phyloP scores from a whole-genome alignment of 768 basidiomycete genomes.

The Kondoa malvinella region DNA sequence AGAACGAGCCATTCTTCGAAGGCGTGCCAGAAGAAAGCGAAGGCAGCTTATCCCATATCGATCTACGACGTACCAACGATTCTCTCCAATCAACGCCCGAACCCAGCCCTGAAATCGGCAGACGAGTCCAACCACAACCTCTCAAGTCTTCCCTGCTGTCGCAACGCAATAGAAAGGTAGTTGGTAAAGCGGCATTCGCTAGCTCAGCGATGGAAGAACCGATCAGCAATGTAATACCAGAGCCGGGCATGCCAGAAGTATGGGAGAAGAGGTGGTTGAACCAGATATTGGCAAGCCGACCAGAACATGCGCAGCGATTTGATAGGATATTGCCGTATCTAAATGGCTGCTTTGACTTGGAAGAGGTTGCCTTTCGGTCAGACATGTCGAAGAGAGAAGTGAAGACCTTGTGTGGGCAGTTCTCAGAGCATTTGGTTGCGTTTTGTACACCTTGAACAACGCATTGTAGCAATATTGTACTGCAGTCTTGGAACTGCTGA shows the following conservation, averaged over 20 bases:
- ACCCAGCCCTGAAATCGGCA: background rate
- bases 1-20: background rate
- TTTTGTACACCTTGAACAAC: conserved; percentile 13
- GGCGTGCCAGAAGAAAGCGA: background rate
- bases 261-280: conserved; percentile 5
- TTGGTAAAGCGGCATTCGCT: background rate
- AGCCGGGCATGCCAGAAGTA: conserved; percentile 2
- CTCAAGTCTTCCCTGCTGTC: background rate
- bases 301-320: background rate
- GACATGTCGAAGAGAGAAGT: conserved; percentile 70
- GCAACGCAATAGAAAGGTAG: background rate
- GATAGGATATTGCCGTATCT: conserved; percentile 70
- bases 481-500: too few relatives aligned
- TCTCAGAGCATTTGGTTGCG: conserved; percentile 59
- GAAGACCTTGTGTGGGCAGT: conserved; percentile 63
- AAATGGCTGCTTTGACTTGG: conserved; percentile 76
- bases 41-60: background rate
- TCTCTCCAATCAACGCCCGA: background rate
- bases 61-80: background rate
- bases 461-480: too few relatives aligned
- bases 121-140: background rate
- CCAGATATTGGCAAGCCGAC: conserved; percentile 3
- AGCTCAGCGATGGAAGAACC: background rate
- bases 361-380: conserved; percentile 80
- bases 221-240: background rate